Percentiles rank a stretch among this genome's conserved stretches.
Conservation (phyloP, 768 basidiomycete genomes). For the Amanita thiersii region DNA sequence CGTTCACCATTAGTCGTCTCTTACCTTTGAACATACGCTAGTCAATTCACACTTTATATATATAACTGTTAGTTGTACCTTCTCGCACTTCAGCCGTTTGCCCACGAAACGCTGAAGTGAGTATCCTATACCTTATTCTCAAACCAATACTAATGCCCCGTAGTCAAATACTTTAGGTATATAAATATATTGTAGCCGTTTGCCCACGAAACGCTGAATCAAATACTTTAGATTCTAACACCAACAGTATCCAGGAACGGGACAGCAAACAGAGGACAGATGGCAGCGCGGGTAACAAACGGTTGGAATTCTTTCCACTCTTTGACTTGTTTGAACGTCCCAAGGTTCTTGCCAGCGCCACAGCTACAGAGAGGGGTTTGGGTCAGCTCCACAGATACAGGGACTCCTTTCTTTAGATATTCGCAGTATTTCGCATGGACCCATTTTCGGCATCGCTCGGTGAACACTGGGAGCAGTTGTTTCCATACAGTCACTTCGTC, state of each 20-base stretch:
- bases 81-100: too few species aligned
- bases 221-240: too few species aligned
- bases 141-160: too few species aligned
- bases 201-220: too few species aligned
- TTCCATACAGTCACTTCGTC: slow-evolving; percentile 21
- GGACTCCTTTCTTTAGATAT: slow-evolving; percentile 14
- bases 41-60: too few species aligned
- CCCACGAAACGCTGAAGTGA: too few species aligned
- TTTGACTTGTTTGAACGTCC: slow-evolving; percentile 12
- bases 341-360: slow-evolving; percentile 18
- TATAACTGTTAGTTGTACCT: too few species aligned
- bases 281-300: slow-evolving; percentile 20
- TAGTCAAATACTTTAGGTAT: too few species aligned
- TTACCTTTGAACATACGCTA: too few species aligned
- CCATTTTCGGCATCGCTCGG: slow-evolving; percentile 21
- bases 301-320: slow-evolving; percentile 18
- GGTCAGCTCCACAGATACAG: slow-evolving; percentile 16
- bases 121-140: too few species aligned
- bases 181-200: too few species aligned
- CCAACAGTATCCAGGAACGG: not conserved
- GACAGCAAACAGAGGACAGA: slow-evolving; percentile 15
- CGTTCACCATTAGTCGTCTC: too few species aligned
- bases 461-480: slow-evolving; percentile 21
- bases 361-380: slow-evolving; percentile 21
- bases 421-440: slow-evolving; percentile 19